Percentiles rank a stretch among this genome's conserved stretches.
Conservation (phyloP, 2,329 filamentous ascomycete genomes). For the Cercospora zeae-maydis region DNA sequence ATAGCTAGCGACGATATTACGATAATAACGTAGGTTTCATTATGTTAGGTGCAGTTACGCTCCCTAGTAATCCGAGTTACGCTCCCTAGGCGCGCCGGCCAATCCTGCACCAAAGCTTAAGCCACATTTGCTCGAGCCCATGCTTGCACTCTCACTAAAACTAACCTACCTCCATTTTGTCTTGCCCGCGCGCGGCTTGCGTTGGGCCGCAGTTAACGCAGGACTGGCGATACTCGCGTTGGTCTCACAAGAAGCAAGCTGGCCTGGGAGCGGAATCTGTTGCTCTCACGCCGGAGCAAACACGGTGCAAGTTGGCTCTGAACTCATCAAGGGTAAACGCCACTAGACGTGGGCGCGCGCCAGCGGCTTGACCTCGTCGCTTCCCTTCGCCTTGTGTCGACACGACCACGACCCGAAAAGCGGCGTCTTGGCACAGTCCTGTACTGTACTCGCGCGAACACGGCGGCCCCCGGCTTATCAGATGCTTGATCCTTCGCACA, state of each 20-base stretch:
- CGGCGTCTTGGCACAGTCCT: too few species aligned
- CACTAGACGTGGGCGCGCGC: not conserved
- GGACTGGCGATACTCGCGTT: not conserved
- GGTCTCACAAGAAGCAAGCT: not conserved
- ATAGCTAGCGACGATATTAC: too few species aligned
- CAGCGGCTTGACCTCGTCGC: not conserved
- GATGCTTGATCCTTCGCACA: slow-evolving; percentile 6
- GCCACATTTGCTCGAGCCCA: not conserved
- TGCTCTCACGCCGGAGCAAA: not conserved
- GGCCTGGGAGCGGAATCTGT: not conserved
- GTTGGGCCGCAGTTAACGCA: not conserved
- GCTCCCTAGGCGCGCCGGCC: too few species aligned
- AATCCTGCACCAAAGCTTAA: slow-evolving; percentile 9
- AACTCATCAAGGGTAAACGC: not conserved
- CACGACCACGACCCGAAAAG: not conserved
- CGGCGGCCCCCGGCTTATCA: slow-evolving; percentile 8
- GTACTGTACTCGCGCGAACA: not conserved
- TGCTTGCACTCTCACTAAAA: too few species aligned
- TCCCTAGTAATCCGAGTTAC: too few species aligned
- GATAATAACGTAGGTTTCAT: too few species aligned
- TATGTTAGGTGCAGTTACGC: too few species aligned
- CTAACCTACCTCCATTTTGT: too few species aligned
- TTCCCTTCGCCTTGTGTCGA: not conserved
- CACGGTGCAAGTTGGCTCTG: not conserved
- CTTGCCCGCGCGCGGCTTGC: not conserved